A percentile compares a stretch with the other conserved stretches of the same genome.
These are phyloP conservation scores for Linderniella brevidens DNA, from an alignment of 257 asterid genomes.

Conservation along the genomic window DNA sequence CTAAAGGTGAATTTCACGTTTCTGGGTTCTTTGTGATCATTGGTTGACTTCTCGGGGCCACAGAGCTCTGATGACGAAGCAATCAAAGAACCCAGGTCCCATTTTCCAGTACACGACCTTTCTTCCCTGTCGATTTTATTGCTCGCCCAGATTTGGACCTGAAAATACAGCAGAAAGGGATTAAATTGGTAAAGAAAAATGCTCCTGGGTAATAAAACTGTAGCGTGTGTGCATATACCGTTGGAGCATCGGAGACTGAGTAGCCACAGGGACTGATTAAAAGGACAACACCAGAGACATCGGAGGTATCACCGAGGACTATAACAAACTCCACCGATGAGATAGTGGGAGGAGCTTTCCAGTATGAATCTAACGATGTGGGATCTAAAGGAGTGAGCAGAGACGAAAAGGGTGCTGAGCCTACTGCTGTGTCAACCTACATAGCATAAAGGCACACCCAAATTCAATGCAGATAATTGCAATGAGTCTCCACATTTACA, in stretches of 20 bases:
- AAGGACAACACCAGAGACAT: slow-evolving; percentile 80
- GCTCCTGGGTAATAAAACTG: not conserved
- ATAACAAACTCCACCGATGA: slow-evolving; percentile 72
- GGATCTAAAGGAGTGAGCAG: slow-evolving; percentile 64
- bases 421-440: slow-evolving; percentile 81
- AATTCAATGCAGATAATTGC: not conserved
- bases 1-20: slow-evolving; percentile 66
- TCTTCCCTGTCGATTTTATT: slow-evolving; percentile 66
- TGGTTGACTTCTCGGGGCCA: slow-evolving; percentile 48
- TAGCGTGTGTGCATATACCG: slow-evolving; percentile 46
- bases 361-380: slow-evolving; percentile 55
- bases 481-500: not conserved
- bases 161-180: slow-evolving; percentile 13
- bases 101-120: slow-evolving; percentile 80
- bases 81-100: slow-evolving; percentile 66
- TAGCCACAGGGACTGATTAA: slow-evolving; percentile 90
- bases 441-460: slow-evolving; percentile 5
- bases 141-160: slow-evolving; percentile 98
- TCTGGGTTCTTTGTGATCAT: slow-evolving; percentile 48
- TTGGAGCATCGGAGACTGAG: slow-evolving; percentile 74
- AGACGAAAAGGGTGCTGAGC: slow-evolving; percentile 71
- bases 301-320: slow-evolving; percentile 65
- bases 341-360: slow-evolving; percentile 77
- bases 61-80: slow-evolving; percentile 67
- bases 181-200: not conserved